These are phyloP conservation scores for Coemansia sp. DNA, from an alignment of 192 early-diverging fungal species.

Conservation along the genomic window DNA sequence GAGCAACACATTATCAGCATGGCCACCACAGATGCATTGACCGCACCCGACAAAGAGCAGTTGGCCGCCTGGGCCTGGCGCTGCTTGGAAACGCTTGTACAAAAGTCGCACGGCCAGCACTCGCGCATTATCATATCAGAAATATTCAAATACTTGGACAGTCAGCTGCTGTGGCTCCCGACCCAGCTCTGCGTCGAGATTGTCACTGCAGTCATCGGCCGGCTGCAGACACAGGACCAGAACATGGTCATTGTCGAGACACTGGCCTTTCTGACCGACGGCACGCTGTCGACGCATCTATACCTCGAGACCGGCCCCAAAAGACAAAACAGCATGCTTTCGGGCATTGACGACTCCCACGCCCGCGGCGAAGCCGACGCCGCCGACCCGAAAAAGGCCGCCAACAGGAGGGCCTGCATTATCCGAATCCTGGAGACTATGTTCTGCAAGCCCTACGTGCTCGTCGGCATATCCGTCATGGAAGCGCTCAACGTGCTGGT, in stretches of 20 bases:
- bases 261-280: slow-evolving; percentile 39
- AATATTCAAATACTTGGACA: slow-evolving; percentile 44
- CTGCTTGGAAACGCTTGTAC: slow-evolving; percentile 38
- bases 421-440: slow-evolving; percentile 45
- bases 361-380: not conserved
- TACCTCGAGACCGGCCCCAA: slow-evolving; percentile 9
- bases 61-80: slow-evolving; percentile 39
- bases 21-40: not conserved
- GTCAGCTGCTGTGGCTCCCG: slow-evolving; percentile 32
- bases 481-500: slow-evolving; percentile 53
- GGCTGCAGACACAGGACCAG: slow-evolving; percentile 47
- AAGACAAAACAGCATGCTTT: slow-evolving; percentile 8
- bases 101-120: slow-evolving; percentile 48
- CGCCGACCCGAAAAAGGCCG: not conserved
- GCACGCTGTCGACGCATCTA: slow-evolving; percentile 23
- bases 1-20: slow-evolving; percentile 17
- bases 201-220: slow-evolving; percentile 24
- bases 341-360: not conserved
- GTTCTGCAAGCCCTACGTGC: slow-evolving; percentile 48
- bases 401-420: slow-evolving; percentile 30
- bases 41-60: slow-evolving; percentile 8
- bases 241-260: slow-evolving; percentile 56
- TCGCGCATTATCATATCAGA: slow-evolving; percentile 47
- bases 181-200: slow-evolving; percentile 30
- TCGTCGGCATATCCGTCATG: slow-evolving; percentile 56